Evolutionary conservation across 2,329 filamentous ascomycete species (phyloP).

Genomic region (Alternaria triticina): DNA sequence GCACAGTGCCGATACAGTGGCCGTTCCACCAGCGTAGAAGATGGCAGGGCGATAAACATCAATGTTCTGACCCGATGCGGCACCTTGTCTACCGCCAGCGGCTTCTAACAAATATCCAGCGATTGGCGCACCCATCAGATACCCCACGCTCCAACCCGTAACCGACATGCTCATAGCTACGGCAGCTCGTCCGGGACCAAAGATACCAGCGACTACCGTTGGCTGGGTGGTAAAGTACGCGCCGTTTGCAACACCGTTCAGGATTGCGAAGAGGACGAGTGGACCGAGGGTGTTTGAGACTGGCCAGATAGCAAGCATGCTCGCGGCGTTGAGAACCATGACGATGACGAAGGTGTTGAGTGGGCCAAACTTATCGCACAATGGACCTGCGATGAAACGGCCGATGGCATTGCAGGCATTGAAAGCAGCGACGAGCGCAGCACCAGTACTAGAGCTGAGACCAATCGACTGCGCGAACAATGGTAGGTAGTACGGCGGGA

Average conservation of each 20-base stretch:
- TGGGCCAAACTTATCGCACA: conserved; percentile 40
- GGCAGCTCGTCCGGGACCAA: conserved; percentile 34
- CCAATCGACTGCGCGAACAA: conserved; percentile 37
- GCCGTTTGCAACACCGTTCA: conserved; percentile 41
- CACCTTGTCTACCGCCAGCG: conserved; percentile 24
- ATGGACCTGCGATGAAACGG: conserved; percentile 31
- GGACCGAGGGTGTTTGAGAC: conserved; percentile 32
- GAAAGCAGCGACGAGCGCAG: conserved; percentile 34
- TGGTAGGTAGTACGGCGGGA: conserved; percentile 39
- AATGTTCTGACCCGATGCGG: conserved; percentile 16
- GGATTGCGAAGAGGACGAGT: conserved; percentile 32
- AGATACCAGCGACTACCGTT: conserved; percentile 37
- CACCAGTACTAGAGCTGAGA: conserved; percentile 32
- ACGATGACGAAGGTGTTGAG: conserved; percentile 41
- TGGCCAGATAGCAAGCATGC: conserved; percentile 43
- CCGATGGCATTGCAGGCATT: conserved; percentile 40
- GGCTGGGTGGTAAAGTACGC: conserved; percentile 38
- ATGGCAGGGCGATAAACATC: conserved; percentile 38
- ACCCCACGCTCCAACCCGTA: conserved; percentile 34
- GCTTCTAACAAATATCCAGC: conserved; percentile 36
- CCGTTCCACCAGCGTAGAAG: conserved; percentile 38
- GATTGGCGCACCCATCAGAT: conserved; percentile 38
- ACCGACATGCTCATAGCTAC: conserved; percentile 39
- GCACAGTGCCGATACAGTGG: conserved; percentile 26
- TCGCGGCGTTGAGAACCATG: conserved; percentile 32